Evolutionary conservation across 2,329 filamentous ascomycete species (phyloP), one percentile per base, ranked within the genome.

Genomic region (Sclerotinia minor): DNA sequence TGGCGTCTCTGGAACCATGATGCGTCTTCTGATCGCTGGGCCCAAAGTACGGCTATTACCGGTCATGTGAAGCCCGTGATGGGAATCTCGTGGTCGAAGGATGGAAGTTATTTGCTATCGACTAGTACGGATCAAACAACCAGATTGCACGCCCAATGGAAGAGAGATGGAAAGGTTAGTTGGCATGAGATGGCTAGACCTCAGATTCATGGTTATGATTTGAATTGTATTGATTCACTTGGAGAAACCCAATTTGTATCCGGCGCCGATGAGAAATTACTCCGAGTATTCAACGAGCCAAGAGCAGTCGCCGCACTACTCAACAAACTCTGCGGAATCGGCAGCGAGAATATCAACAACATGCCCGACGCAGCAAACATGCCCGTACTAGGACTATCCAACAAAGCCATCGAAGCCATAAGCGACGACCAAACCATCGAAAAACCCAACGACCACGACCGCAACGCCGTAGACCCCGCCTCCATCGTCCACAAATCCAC

Each of bases 101-200:
- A 88, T 70, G 94, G 94, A 44, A 86, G 87, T 15, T 98, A 96
- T 79, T 82, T 99, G 29, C 83, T 99, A 19, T 96, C 94, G 0
- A 97, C 94, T 2, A 90, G 92, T 76, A 87, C 88, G 9, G 95
- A 99, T 79, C 95, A 99, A 80, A 99, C 95, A 0, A 97, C 94
- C 3, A 85, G 95, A 60, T 83, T 98, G 26, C 92, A 94, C 77
- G 90, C 92, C 1, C 82, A 88, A 75, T 98, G 94, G 95, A 85
- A 84, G 69, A 81, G 82, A 24, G 69, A 72, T 49, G 41, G 79
- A 78, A 74, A 76, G 3, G 75, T 73, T 17, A 92, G 92, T 15
- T 99, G 95, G 95, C 94, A 98, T 79, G 95, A 99, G 78, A 93
- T 98, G 82, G 90, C 94, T 0, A 85, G 95, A 61, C 95, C 95